Evolutionary conservation across 2,329 filamentous ascomycete species (phyloP).

Genomic region (Lanzia echinophila): DNA sequence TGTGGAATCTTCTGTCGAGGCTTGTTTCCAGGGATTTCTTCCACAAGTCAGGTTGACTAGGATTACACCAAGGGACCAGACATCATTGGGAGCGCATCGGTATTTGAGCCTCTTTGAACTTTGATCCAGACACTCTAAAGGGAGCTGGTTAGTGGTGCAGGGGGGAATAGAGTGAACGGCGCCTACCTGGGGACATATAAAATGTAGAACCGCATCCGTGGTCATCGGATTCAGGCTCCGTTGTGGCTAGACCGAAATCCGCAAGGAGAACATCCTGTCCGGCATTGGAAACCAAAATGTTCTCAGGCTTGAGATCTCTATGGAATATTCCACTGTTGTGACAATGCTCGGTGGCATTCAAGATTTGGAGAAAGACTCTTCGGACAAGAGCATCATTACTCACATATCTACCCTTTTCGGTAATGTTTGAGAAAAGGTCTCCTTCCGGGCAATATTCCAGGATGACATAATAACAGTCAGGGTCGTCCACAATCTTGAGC

Average conservation of each 20-base stretch:
- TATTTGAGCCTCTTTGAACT: constrained; percentile 71
- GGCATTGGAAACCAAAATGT: constrained; percentile 84
- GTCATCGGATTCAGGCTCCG: constrained; percentile 76
- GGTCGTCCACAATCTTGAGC: constrained; percentile 84
- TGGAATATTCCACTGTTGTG: constrained; percentile 93
- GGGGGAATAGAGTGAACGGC: constrained; percentile 7
- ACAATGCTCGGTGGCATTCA: constrained; percentile 95
- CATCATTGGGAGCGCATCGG: constrained; percentile 87
- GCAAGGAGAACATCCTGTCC: constrained; percentile 91
- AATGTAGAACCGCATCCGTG: constrained; percentile 98
- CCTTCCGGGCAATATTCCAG: constrained; percentile 96
- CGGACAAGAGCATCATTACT: constrained; percentile 85
- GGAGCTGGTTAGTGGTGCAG: constrained; percentile 23
- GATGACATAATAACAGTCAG: constrained; percentile 91
- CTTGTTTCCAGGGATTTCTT: constrained; percentile 98
- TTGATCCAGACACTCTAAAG: constrained; percentile 79
- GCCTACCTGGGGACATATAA: constrained; percentile 97
- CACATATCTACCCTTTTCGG: constrained; percentile 86
- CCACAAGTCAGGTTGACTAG: constrained; percentile 96
- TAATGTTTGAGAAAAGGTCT: constrained; percentile 96
- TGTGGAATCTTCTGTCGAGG: constrained; percentile 86
- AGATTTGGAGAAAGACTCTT: constrained; percentile 84
- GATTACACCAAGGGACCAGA: constrained; percentile 98
- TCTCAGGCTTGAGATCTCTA: constrained; percentile 95
- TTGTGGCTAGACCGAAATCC: constrained; percentile 93